phyloP scores from a whole-genome alignment of 1,284 basidiomycete species.

The Ceratobasidium theobromae region DNA sequence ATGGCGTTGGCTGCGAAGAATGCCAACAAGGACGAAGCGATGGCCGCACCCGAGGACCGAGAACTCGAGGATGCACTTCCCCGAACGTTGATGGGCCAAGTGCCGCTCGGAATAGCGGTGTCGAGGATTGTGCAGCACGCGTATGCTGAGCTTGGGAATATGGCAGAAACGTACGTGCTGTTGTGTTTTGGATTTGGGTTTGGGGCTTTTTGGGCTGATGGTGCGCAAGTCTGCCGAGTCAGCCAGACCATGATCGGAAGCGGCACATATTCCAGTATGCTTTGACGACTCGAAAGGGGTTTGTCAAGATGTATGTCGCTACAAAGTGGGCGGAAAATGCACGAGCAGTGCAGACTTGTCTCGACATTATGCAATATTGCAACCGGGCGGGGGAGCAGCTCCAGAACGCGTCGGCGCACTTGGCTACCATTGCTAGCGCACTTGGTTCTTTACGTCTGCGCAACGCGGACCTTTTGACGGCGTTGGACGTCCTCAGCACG shows the following conservation, averaged over 20 bases:
- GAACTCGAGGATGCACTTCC: slow-evolving; percentile 75
- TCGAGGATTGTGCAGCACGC: slow-evolving; percentile 76
- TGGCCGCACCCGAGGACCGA: background rate
- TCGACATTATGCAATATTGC: slow-evolving; percentile 28
- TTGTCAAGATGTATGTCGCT: slow-evolving; percentile 85
- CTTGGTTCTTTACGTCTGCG: slow-evolving; percentile 69
- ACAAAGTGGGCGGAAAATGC: slow-evolving; percentile 82
- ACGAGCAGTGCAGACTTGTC: slow-evolving; percentile 63
- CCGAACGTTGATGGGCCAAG: slow-evolving; percentile 70
- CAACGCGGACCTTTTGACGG: slow-evolving; percentile 88
- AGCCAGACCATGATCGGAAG: slow-evolving; percentile 80
- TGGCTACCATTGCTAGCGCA: slow-evolving; percentile 58
- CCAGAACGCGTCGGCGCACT: background rate
- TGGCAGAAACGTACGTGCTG: slow-evolving; percentile 76
- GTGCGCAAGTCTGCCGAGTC: slow-evolving; percentile 78
- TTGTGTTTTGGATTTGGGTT: background rate
- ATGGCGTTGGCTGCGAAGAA: too few species aligned
- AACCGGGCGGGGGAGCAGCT: slow-evolving; percentile 20
- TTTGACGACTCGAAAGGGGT: slow-evolving; percentile 82
- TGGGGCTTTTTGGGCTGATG: slow-evolving; percentile 26
- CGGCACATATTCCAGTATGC: slow-evolving; percentile 84
- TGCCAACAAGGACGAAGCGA: slow-evolving; percentile 45
- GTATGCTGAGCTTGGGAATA: slow-evolving; percentile 79
- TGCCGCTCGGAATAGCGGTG: slow-evolving; percentile 72
- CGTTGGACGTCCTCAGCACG: slow-evolving; percentile 79